Percentiles rank a stretch among this genome's conserved stretches.
These are phyloP conservation scores for Aphanoascus verrucosus DNA, from an alignment of 2,329 filamentous ascomycete genomes.

Conservation along the genomic window DNA sequence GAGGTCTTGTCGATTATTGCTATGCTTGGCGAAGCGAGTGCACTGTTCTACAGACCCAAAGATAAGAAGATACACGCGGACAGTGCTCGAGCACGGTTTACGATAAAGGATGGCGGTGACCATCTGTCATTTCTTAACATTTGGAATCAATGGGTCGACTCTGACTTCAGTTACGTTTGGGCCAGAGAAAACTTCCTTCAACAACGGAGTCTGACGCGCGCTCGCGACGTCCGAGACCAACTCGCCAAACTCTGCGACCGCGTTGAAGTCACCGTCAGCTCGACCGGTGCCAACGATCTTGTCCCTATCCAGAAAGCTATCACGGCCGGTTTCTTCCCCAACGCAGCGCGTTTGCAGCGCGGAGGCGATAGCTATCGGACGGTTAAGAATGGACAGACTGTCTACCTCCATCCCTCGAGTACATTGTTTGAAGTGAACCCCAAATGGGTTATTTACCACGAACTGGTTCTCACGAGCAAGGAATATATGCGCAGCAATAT, in stretches of 20 bases:
- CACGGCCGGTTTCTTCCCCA: conserved; percentile 87
- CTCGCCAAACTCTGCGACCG: conserved; percentile 84
- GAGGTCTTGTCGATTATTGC: conserved; percentile 89
- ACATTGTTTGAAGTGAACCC: conserved; percentile 71
- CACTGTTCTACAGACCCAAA: conserved; percentile 88
- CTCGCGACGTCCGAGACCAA: conserved; percentile 85
- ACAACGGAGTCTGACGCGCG: conserved; percentile 76
- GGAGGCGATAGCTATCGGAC: conserved; percentile 83
- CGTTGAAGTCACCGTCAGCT: conserved; percentile 65
- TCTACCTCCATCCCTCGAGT: conserved; percentile 82
- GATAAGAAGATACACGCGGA: conserved; percentile 97
- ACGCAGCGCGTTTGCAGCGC: conserved; percentile 72
- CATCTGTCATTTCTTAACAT: conserved; percentile 81
- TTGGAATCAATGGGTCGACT: conserved; percentile 91
- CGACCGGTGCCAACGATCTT: conserved; percentile 59
- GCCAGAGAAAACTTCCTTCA: conserved; percentile 87
- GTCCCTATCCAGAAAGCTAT: conserved; percentile 76
- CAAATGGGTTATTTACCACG: conserved; percentile 79
- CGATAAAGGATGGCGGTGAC: conserved; percentile 81
- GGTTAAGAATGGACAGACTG: conserved; percentile 77
- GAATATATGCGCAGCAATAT: conserved; percentile 88
- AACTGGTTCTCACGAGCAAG: conserved; percentile 82
- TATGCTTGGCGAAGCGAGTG: conserved; percentile 80
- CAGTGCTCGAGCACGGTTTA: conserved; percentile 78
- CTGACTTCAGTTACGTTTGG: conserved; percentile 81